phyloP scores from a whole-genome alignment of 2,329 filamentous ascomycete genomes.

The Curvularia spicifera region DNA sequence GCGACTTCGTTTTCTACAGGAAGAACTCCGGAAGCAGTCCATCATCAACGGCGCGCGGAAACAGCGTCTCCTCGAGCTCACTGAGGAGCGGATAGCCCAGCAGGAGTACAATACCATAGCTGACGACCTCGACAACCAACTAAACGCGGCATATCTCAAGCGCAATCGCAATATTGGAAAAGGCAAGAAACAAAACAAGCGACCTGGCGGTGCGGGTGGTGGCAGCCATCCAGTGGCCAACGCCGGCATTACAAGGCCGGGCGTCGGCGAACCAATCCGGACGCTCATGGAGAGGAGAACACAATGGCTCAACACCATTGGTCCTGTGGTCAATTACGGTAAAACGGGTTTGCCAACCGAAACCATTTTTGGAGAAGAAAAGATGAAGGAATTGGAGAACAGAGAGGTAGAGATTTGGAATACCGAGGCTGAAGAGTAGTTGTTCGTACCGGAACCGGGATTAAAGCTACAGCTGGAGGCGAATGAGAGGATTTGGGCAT shows the following conservation, averaged over 20 bases:
- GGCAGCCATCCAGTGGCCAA: slow-evolving; percentile 64
- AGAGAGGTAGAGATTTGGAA: slow-evolving; percentile 82
- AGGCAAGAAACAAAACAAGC: slow-evolving; percentile 83
- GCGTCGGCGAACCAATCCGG: slow-evolving; percentile 89
- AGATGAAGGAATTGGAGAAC: slow-evolving; percentile 76
- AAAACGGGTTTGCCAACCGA: slow-evolving; percentile 77
- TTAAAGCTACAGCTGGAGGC: neutral
- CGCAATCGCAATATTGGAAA: slow-evolving; percentile 93
- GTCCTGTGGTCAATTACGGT: slow-evolving; percentile 86
- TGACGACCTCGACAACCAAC: slow-evolving; percentile 93
- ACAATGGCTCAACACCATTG: slow-evolving; percentile 90
- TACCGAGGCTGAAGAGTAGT: slow-evolving; percentile 70
- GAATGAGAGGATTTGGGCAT: neutral
- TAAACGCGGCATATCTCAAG: slow-evolving; percentile 94
- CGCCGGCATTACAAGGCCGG: slow-evolving; percentile 49
- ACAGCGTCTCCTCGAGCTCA: slow-evolving; percentile 81
- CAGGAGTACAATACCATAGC: slow-evolving; percentile 97
- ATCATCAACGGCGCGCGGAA: slow-evolving; percentile 92
- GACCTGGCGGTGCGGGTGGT: slow-evolving; percentile 75
- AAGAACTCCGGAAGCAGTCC: slow-evolving; percentile 80
- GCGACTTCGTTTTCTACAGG: slow-evolving; percentile 83
- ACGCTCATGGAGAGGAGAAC: slow-evolving; percentile 89
- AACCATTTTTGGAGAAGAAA: slow-evolving; percentile 74
- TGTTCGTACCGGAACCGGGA: neutral
- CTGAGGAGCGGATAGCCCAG: slow-evolving; percentile 90